Percentiles rank a stretch among this genome's conserved stretches.
Conservation (phyloP, 2,329 filamentous ascomycete genomes). For the Paecilomyces fulvus region DNA sequence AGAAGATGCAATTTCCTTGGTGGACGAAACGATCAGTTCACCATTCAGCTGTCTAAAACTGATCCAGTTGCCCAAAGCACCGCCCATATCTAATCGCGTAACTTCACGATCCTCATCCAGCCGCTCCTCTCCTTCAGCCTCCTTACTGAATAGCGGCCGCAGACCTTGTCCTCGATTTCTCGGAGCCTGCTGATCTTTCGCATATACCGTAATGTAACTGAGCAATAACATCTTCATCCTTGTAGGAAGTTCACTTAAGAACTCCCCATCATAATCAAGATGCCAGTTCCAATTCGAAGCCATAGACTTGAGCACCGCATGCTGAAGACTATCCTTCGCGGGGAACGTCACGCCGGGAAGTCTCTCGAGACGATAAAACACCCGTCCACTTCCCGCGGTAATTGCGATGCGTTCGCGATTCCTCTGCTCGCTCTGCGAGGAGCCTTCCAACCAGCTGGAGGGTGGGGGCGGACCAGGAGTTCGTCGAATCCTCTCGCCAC, state of each 20-base stretch:
- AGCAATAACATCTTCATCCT: constrained; percentile 46
- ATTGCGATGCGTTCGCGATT: constrained; percentile 7
- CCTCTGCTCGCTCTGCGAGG: not conserved
- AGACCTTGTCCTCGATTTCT: constrained; percentile 36
- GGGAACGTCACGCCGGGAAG: constrained; percentile 35
- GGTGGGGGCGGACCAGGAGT: constrained; percentile 39
- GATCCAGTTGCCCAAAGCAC: constrained; percentile 41
- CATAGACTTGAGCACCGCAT: constrained; percentile 46
- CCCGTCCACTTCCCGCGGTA: constrained; percentile 10
- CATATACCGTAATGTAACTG: constrained; percentile 48
- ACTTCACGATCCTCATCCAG: constrained; percentile 33
- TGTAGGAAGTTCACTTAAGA: constrained; percentile 44
- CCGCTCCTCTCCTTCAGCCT: constrained; percentile 13
- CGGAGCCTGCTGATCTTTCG: constrained; percentile 29
- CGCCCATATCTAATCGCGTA: constrained; percentile 45
- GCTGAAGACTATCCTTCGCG: constrained; percentile 36
- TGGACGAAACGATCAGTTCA: constrained; percentile 29
- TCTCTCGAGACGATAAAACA: constrained; percentile 26
- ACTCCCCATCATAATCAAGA: constrained; percentile 48
- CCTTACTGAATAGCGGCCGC: constrained; percentile 40
- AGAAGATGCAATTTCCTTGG: constrained; percentile 4
- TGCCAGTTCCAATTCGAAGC: constrained; percentile 50
- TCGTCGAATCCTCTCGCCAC: constrained; percentile 24
- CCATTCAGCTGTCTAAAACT: constrained; percentile 40
- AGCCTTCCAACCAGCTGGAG: constrained; percentile 34